Percentiles rank a stretch among this genome's conserved stretches.
phyloP scores from a whole-genome alignment of 805 yeast species.

The Lipomyces kockii region DNA sequence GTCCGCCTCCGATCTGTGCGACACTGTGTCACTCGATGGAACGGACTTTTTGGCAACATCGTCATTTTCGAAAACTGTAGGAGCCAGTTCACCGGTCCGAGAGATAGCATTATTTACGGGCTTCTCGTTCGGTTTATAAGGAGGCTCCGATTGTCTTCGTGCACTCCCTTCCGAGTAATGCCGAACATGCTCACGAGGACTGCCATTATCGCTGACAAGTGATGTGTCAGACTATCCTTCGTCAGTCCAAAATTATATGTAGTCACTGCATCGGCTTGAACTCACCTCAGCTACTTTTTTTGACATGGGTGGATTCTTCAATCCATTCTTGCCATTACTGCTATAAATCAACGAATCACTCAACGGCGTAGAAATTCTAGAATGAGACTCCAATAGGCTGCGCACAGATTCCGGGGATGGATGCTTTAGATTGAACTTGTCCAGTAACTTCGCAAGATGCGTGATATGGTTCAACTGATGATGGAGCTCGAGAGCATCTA shows the following conservation, averaged over 20 bases:
- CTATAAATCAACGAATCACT: constrained; percentile 6
- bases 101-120: background rate
- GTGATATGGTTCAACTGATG: constrained; percentile 14
- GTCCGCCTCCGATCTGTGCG: background rate
- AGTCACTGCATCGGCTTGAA: background rate
- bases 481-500: background rate
- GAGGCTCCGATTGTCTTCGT: no score
- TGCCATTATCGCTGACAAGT: background rate
- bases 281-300: background rate
- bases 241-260: background rate
- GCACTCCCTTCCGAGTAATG: background rate
- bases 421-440: constrained; percentile 18
- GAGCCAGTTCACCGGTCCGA: background rate
- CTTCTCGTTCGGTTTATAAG: background rate
- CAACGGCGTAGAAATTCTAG: constrained; percentile 5
- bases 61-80: background rate
- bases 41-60: background rate
- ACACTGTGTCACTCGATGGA: background rate
- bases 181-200: background rate
- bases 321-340: background rate
- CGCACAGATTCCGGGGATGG: background rate
- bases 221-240: background rate
- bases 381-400: background rate
- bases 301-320: background rate
- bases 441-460: constrained; percentile 28